These are phyloP conservation scores for Wickerhamomyces silvicola DNA, from an alignment of 805 yeast species.

Conservation along the genomic window DNA sequence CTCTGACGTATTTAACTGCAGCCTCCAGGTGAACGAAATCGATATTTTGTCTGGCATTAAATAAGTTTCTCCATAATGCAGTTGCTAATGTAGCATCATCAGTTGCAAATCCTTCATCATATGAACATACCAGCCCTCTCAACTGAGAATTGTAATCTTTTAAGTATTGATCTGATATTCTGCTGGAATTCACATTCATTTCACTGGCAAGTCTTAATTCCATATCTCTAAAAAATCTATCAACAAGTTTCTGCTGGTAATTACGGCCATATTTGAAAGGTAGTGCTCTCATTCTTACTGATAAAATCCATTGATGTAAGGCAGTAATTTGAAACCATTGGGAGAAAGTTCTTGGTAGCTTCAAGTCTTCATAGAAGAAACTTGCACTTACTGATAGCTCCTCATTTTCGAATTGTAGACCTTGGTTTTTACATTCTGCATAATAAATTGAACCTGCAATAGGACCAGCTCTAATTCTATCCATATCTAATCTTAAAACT, in stretches of 20 bases:
- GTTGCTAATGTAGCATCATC: constrained; percentile 74
- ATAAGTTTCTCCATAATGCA: constrained; percentile 86
- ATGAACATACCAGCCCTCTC: constrained; percentile 82
- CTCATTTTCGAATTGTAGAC: constrained; percentile 68
- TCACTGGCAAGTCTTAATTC: constrained; percentile 82
- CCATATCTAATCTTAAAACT: constrained; percentile 77
- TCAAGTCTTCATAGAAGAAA: constrained; percentile 81
- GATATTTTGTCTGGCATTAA: constrained; percentile 74
- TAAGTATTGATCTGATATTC: constrained; percentile 78
- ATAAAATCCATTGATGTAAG: constrained; percentile 88
- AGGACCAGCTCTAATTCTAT: constrained; percentile 86
- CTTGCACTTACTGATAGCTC: constrained; percentile 65
- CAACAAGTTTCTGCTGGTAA: constrained; percentile 88
- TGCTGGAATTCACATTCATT: constrained; percentile 73
- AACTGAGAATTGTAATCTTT: constrained; percentile 88
- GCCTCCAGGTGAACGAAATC: constrained; percentile 85
- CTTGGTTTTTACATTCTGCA: constrained; percentile 83
- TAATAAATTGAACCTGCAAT: constrained; percentile 87
- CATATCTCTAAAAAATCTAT: constrained; percentile 83
- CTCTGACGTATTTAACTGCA: constrained; percentile 81
- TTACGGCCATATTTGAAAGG: constrained; percentile 84
- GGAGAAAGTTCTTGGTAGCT: constrained; percentile 80
- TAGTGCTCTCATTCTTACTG: constrained; percentile 93
- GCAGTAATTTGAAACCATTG: constrained; percentile 94
- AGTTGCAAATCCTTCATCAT: constrained; percentile 84